Percentiles rank a stretch among this genome's conserved stretches.
Conservation (phyloP, 2,329 filamentous ascomycete species). For the Colletotrichum eleusines region DNA sequence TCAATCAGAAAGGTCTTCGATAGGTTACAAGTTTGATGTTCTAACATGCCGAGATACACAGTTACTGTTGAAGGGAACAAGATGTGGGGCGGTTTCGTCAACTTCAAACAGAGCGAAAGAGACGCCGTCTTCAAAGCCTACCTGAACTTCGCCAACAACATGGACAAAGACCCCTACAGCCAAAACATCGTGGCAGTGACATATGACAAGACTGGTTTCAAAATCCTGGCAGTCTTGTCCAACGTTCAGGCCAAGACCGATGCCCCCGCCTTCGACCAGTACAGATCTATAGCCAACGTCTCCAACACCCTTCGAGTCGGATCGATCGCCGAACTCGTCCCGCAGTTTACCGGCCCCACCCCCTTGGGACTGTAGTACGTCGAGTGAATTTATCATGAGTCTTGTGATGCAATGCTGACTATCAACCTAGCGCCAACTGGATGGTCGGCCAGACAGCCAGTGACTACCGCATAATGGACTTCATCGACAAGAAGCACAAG, state of each 20-base stretch:
- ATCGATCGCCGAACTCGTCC: constrained; percentile 47
- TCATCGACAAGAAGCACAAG: constrained; percentile 48
- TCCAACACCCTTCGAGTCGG: constrained; percentile 45
- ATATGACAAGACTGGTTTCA: constrained; percentile 41
- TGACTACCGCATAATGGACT: constrained; percentile 48
- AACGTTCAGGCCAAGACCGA: constrained; percentile 46
- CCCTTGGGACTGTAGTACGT: constrained; percentile 47
- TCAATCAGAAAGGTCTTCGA: background rate
- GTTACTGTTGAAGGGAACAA: constrained; percentile 41
- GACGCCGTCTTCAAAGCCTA: constrained; percentile 47
- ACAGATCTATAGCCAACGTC: constrained; percentile 42
- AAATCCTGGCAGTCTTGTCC: constrained; percentile 45
- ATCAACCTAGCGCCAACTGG: constrained; percentile 48
- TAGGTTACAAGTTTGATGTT: background rate
- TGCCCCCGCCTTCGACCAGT: constrained; percentile 45
- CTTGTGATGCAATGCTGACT: constrained; percentile 14
- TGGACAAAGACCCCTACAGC: constrained; percentile 45
- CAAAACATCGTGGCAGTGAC: constrained; percentile 48
- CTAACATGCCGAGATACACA: background rate
- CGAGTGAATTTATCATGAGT: background rate
- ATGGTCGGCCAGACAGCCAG: constrained; percentile 48
- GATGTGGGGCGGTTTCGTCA: constrained; percentile 48
- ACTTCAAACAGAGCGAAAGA: constrained; percentile 44
- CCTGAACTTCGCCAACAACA: constrained; percentile 47
- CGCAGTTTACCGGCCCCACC: constrained; percentile 50